Evolutionary conservation across 768 basidiomycete genomes (phyloP), one percentile per base, ranked within the genome.

Genomic region (Postia placenta): DNA sequence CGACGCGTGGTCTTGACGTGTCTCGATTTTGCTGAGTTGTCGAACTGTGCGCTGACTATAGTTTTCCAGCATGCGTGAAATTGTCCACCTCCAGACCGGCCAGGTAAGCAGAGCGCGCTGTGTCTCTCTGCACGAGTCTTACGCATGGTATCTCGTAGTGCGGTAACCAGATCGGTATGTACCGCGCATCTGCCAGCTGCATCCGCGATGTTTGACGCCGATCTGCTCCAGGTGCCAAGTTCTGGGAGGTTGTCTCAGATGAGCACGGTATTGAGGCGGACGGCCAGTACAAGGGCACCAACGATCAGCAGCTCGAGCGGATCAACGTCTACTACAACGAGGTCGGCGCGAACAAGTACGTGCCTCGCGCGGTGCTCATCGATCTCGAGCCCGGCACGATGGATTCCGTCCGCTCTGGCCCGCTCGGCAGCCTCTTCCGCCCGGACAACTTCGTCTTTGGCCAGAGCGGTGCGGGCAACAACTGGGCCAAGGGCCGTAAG

Each of bases 401-500:
- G 90, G 90, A 92, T 66, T 87, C 91, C 52, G 83, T 92, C 52
- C 88, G 88, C 70, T 85, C 87, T 45, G 90, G 91, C 45, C 89
- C 92, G 59, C 80, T 95, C 47, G 93, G 94, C 64, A 73, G 74
- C 56, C 83, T 98, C 56, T 97, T 96, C 89, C 85, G 92, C 61
- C 94, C 94, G 30, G 94, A 96, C 74, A 97, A 96, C 80, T 95
- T 95, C 64, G 92, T 97, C 62, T 96, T 94, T 57, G 95, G 93
- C 48, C 95, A 98, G 72, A 92, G 84, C 69, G 93, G 93, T 72
- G 95, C 93, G 60, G 94, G 95, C 65, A 97, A 99, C 83, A 98
- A 98, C 76, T 98, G 96, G 96, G 95, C 96, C 20, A 99, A 98
- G 85, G 95, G 95, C 78, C 88, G 87, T 92, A 64, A 80, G 91